These are phyloP conservation scores for Alternaria gaisen DNA, from an alignment of 2,329 filamentous ascomycete species.

Conservation along the genomic window DNA sequence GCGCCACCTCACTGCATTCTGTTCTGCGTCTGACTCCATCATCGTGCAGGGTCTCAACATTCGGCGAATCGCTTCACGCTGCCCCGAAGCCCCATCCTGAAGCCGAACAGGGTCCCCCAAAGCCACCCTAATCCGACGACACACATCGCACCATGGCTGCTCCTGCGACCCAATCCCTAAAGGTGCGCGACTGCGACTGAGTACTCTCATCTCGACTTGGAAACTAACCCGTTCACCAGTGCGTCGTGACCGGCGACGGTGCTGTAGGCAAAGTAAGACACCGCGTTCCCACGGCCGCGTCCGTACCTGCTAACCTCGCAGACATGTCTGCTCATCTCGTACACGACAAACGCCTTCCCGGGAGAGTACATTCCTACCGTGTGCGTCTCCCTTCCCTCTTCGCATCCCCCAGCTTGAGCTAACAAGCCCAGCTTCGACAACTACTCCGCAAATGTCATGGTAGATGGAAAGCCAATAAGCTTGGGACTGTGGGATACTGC, in stretches of 20 bases:
- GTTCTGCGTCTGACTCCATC: constrained; percentile 13
- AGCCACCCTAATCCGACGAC: constrained; percentile 36
- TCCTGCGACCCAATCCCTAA: constrained; percentile 87
- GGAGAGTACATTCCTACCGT: constrained; percentile 99
- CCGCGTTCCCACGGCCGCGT: constrained; percentile 25
- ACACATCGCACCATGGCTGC: constrained; percentile 68
- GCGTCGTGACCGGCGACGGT: constrained; percentile 98
- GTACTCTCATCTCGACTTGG: background rate
- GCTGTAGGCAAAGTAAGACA: constrained; percentile 91
- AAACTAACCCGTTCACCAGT: constrained; percentile 63
- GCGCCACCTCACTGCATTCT: constrained; percentile 16
- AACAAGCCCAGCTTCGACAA: constrained; percentile 82
- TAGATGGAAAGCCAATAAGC: constrained; percentile 97
- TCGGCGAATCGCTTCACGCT: constrained; percentile 26
- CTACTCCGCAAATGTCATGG: constrained; percentile 99
- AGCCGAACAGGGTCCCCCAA: constrained; percentile 35
- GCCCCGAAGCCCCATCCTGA: constrained; percentile 30
- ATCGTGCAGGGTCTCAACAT: constrained; percentile 16
- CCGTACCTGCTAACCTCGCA: constrained; percentile 55
- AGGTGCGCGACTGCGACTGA: constrained; percentile 65
- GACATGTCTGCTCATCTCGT: constrained; percentile 99
- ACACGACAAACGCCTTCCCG: constrained; percentile 99
- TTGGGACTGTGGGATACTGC: constrained; percentile 98
- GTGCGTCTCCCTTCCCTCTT: constrained; percentile 60
- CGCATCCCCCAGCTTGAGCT: constrained; percentile 27